Base-by-base conservation (phyloP, 2,329 filamentous ascomycete species). In the Metarhizium album region DNA sequence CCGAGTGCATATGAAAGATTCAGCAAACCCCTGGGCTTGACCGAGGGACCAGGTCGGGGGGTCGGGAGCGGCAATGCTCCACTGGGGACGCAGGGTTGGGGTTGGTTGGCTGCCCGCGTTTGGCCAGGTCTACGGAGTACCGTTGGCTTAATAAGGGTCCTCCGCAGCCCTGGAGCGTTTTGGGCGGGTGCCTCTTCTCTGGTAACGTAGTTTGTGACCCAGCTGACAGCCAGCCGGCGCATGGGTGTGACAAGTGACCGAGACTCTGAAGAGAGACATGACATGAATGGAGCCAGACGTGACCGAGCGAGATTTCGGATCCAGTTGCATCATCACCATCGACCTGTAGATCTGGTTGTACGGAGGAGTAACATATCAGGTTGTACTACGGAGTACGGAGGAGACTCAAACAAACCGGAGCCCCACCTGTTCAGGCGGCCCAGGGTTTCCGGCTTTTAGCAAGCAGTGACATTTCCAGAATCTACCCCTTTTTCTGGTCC, bases 341-440 rank as follows among this genome's bases (percentile, higher is more conserved):
- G 23, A 33, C 33, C 31, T 46, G 33, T 37, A 46, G 46, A 49
- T 46, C 33, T 27, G 16, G 46, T 23, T 38, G 24, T 33, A 24
- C 14, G 22, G 3, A 24, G 20, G 7, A 35, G 7, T 35, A 9
- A 13, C 11, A 35, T n/a, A 16, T 20, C 37, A 40, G 37, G 37
- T 40, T 38, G 35, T n/a, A 7, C 35, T 16, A n/a, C n/a, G n/a
- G n/a, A n/a, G n/a, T n/a, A n/a, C n/a, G n/a, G n/a, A n/a, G n/a
- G n/a, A 14, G 35, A 38, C n/a, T 42, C 20, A 43, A 24, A 23
- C 40, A n/a, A 14, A 40, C 5, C 20, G 2, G 6, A 33, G 27
- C 47, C 48, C 52, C 52, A 48, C 52, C 50, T 14, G 52, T 50
- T 54, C 52, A 52, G 52, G 52, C 42, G 47, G 47, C 23, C 52